Evolutionary conservation across 371 early-diverging fungal species (phyloP), one percentile per base, ranked within the genome.

Genomic region (Apophysomyces elegans): DNA sequence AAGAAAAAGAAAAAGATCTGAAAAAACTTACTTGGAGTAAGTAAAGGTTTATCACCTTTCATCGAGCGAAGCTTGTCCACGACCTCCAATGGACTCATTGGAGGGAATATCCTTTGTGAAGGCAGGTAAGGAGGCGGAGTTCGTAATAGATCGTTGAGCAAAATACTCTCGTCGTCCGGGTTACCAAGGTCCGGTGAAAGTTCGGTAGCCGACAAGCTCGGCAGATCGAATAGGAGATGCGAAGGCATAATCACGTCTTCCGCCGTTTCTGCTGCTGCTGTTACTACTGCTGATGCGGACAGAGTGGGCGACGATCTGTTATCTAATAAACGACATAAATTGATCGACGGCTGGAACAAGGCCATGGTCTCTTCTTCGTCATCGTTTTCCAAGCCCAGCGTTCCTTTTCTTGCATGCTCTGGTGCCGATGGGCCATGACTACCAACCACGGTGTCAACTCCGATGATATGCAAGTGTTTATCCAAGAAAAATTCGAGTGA

Each of bases 261-360:
- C 14, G 43, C 32, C 16, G 38, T 1, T 59, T 9, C 14, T 56
- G n/a, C 38, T 41, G 38, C 26, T 67, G 58, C n/a, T 59, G 45
- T 41, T 26, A 26, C 32, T 26, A 26, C 32, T 26, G 32, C 32
- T 26, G 32, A 26, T 5, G 12, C 12, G 62, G 62, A 61, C 35
- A 21, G 38, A 37, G 35, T 18, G 9, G 61, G n/a, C 35, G 50
- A 35, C 4, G 21, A 11, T 21, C 1, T 7, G n/a, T 21, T 9
- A 21, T 50, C 89, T 74, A 62, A 92, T 80, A 5, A 94, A 89
- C 44, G 90, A 80, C 69, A 73, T 72, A 73, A 93, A 83, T 67
- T 90, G 87, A 56, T 32, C 7, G 63, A 37, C 9, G 59, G 37
- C 21, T 56, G 43, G 18, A 5, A 50, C 21, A 50, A 11, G 7